A percentile compares a stretch with the other conserved stretches of the same genome.
phyloP scores from a whole-genome alignment of 345 rosid genomes.

The Camelina hispida region DNA sequence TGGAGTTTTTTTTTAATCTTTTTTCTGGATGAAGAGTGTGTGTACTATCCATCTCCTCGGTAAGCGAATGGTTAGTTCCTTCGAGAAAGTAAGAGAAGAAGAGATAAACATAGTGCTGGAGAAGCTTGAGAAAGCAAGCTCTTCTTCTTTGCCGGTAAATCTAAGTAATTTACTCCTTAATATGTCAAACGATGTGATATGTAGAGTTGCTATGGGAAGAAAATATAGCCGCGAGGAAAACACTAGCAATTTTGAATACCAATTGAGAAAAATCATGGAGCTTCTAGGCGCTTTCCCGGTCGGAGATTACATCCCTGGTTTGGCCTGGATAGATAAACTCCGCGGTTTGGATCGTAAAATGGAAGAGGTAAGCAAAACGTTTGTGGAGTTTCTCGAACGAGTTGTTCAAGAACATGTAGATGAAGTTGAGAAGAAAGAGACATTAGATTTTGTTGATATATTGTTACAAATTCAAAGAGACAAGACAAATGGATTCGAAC shows the following conservation, averaged over 20 bases:
- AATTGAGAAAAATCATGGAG: slow-evolving; percentile 36
- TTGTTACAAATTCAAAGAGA: too few relatives aligned
- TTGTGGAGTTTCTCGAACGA: slow-evolving; percentile 40
- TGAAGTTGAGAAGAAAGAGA: slow-evolving; percentile 12
- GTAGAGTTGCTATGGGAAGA: slow-evolving; percentile 59
- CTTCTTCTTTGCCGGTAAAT: slow-evolving; percentile 40
- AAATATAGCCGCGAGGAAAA: slow-evolving; percentile 49
- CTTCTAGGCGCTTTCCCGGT: slow-evolving; percentile 47
- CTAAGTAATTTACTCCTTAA: slow-evolving; percentile 44
- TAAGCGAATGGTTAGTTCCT: slow-evolving; percentile 51
- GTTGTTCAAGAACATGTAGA: slow-evolving; percentile 33
- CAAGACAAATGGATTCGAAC: too few relatives aligned
- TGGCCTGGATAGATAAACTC: slow-evolving; percentile 49
- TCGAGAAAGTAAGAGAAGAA: slow-evolving; percentile 49
- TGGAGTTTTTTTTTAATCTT: background rate
- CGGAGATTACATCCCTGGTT: slow-evolving; percentile 60
- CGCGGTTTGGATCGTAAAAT: slow-evolving; percentile 38
- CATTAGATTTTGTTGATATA: too few relatives aligned
- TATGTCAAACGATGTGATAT: slow-evolving; percentile 50
- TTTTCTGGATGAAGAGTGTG: slow-evolving; percentile 36
- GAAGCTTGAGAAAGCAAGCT: slow-evolving; percentile 36
- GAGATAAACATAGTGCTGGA: slow-evolving; percentile 45
- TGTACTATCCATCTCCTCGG: slow-evolving; percentile 54
- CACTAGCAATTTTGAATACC: slow-evolving; percentile 41
- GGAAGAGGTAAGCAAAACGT: slow-evolving; percentile 31